Evolutionary conservation across 2,329 filamentous ascomycete species (phyloP).

Genomic region (Aspergillaceae sp.): DNA sequence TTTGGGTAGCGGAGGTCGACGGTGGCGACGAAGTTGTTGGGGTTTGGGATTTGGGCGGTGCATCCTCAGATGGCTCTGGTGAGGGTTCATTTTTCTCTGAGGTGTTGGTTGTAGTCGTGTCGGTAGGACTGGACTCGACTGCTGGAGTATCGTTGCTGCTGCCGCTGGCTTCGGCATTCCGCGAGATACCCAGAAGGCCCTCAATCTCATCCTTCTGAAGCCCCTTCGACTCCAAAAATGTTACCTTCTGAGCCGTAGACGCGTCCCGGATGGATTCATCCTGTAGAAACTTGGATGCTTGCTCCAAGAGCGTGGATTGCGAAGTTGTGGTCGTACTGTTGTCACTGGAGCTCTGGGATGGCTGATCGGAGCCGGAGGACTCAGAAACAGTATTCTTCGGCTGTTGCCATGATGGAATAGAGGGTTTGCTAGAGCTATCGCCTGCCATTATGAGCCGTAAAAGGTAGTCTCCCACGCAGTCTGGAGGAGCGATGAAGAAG

Average conservation of each 20-base stretch:
- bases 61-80: background rate
- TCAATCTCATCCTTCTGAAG: conserved; percentile 60
- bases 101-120: background rate
- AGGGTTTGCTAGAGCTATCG: conserved; percentile 21
- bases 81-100: background rate
- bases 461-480: background rate
- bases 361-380: conserved; percentile 8
- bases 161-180: conserved; percentile 22
- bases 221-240: conserved; percentile 71
- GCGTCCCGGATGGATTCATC: conserved; percentile 64
- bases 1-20: conserved; percentile 5
- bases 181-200: conserved; percentile 47
- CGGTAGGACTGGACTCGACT: conserved; percentile 3
- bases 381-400: conserved; percentile 19
- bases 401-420: conserved; percentile 36
- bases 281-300: conserved; percentile 67
- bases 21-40: conserved; percentile 2
- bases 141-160: conserved; percentile 12
- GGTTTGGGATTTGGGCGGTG: conserved; percentile 2
- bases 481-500: conserved; percentile 1
- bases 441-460: conserved; percentile 22
- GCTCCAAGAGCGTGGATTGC: conserved; percentile 45
- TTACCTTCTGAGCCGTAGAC: conserved; percentile 61
- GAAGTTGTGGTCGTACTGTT: conserved; percentile 9
- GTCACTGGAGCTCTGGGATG: conserved; percentile 19